Evolutionary conservation across 345 rosid species (phyloP).

Genomic region (Hypericum perforatum): DNA sequence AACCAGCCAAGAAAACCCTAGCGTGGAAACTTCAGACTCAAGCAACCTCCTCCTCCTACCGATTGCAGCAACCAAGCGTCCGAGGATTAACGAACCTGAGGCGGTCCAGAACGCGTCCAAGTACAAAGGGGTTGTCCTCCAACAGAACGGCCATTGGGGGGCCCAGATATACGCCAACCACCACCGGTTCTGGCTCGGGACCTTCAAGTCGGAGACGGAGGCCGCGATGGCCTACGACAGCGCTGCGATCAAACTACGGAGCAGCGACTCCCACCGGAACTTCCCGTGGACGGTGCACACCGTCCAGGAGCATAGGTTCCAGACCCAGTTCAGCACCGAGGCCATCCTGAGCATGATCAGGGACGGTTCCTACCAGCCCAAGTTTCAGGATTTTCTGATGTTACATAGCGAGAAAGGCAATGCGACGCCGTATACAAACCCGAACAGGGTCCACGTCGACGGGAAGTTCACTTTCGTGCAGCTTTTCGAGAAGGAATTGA

Average conservation of each 20-base stretch:
- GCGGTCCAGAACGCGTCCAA: no score
- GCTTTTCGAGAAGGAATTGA: constrained; percentile 17
- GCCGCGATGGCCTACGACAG: constrained; percentile 67
- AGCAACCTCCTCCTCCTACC: no score
- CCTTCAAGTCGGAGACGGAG: constrained; percentile 20
- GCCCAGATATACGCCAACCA: no score
- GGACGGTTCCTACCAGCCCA: constrained; percentile 18
- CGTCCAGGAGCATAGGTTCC: constrained; percentile 40
- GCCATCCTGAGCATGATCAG: constrained; percentile 47
- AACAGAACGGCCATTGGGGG: no score
- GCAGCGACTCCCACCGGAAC: constrained; percentile 43
- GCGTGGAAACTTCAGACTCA: no score
- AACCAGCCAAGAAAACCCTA: no score
- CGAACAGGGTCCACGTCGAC: not conserved
- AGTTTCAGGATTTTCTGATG: constrained; percentile 13
- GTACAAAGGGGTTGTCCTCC: no score
- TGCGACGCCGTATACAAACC: not conserved
- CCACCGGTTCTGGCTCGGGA: no score
- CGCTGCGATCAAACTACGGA: constrained; percentile 41
- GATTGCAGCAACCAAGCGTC: no score
- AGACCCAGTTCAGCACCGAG: constrained; percentile 23
- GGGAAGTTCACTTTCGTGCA: constrained; percentile 9
- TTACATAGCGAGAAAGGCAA: not conserved
- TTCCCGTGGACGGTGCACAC: constrained; percentile 41
- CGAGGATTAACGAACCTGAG: no score